Percentiles rank a stretch among this genome's conserved stretches.
These are phyloP conservation scores for Exophiala oligosperma DNA, from an alignment of 2,329 filamentous ascomycete genomes.

Conservation along the genomic window DNA sequence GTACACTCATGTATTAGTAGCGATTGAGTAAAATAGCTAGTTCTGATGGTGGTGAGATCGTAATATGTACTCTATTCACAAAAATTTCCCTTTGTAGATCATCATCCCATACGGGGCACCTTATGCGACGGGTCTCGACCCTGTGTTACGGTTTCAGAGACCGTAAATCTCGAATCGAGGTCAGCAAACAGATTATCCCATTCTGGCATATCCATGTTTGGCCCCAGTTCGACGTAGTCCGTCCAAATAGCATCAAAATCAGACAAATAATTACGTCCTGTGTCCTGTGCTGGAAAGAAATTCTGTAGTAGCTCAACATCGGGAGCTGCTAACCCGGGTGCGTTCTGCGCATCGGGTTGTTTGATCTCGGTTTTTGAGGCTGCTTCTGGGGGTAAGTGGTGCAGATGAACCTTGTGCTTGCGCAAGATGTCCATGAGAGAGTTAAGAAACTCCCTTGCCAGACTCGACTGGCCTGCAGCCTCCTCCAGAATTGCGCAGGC, in stretches of 20 bases:
- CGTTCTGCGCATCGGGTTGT: not conserved
- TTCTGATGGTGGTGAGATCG: no score
- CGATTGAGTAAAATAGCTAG: no score
- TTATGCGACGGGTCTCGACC: not conserved
- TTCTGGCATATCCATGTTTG: conserved; percentile 20
- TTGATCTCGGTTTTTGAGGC: not conserved
- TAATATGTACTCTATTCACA: no score
- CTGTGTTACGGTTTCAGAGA: not conserved
- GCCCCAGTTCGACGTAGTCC: conserved; percentile 22
- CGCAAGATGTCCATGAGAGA: conserved; percentile 39
- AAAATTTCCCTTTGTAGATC: not conserved
- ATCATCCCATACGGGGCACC: not conserved
- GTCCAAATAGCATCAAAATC: conserved; percentile 28
- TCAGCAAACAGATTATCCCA: conserved; percentile 28
- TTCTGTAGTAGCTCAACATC: not conserved
- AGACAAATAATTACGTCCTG: conserved; percentile 12
- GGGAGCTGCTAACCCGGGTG: not conserved
- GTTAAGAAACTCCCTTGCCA: conserved; percentile 37
- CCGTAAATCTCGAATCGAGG: conserved; percentile 17
- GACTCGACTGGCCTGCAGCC: conserved; percentile 35
- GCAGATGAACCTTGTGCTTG: conserved; percentile 31
- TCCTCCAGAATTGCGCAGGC: conserved; percentile 41
- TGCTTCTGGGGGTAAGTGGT: not conserved
- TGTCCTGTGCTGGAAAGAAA: conserved; percentile 3
- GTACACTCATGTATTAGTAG: no score